Evolutionary conservation across 768 basidiomycete species (phyloP).

Genomic region (Cyclocybe cylindracea): DNA sequence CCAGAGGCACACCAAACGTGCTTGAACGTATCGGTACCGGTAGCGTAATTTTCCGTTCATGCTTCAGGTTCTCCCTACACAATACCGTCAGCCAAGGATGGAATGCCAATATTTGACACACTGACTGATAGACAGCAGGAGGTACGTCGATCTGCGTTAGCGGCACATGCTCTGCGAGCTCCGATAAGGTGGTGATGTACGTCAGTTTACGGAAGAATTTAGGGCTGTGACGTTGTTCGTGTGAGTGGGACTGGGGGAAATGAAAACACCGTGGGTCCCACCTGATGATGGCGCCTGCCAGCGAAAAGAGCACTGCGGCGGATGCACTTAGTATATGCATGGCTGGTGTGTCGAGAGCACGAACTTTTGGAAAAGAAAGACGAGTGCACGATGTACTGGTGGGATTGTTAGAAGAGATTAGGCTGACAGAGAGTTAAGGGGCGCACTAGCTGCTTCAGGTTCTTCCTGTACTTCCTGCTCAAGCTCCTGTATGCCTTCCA

Average conservation of each 20-base stretch:
- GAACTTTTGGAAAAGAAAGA: constrained; percentile 87
- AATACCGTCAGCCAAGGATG: not conserved
- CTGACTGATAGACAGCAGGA: constrained; percentile 80
- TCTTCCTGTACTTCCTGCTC: constrained; percentile 84
- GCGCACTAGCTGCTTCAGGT: constrained; percentile 78
- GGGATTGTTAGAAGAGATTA: not conserved
- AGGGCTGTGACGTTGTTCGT: constrained; percentile 49
- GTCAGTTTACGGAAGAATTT: constrained; percentile 88
- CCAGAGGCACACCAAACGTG: constrained; percentile 79
- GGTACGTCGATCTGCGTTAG: constrained; percentile 88
- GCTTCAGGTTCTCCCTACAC: constrained; percentile 74
- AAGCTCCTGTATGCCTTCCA: constrained; percentile 88
- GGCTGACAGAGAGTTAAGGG: not conserved
- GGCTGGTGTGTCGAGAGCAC: constrained; percentile 17
- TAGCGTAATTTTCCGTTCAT: constrained; percentile 68
- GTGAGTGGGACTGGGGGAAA: constrained; percentile 2
- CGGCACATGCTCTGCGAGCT: constrained; percentile 74
- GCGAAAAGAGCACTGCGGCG: constrained; percentile 77
- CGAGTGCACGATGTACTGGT: constrained; percentile 83
- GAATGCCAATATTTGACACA: constrained; percentile 8
- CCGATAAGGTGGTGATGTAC: constrained; percentile 77
- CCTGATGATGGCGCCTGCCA: constrained; percentile 88
- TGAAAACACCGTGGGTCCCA: constrained; percentile 25
- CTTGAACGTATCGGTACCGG: constrained; percentile 62
- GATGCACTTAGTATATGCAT: constrained; percentile 6